A percentile compares a stretch with the other conserved stretches of the same genome.
Evolutionary conservation across 2,329 filamentous ascomycete genomes (phyloP).

Genomic region (Byssochlamys sp.): DNA sequence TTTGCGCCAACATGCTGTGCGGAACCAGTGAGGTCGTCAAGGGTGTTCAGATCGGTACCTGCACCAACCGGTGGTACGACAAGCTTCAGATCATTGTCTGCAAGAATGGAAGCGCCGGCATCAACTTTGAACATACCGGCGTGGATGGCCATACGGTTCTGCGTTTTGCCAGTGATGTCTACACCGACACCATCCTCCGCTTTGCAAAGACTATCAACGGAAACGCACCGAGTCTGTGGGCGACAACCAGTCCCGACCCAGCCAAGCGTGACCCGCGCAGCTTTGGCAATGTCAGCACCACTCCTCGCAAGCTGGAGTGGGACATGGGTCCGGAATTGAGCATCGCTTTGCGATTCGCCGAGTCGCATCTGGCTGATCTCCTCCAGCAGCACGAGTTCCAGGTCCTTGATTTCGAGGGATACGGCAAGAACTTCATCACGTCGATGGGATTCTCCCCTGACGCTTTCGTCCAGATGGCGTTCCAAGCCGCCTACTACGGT

Average conservation of each 20-base stretch:
- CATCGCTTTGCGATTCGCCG: constrained; percentile 86
- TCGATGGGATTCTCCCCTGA: constrained; percentile 94
- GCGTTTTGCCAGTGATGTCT: constrained; percentile 89
- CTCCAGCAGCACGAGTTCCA: constrained; percentile 96
- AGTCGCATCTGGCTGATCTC: constrained; percentile 84
- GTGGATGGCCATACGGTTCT: constrained; percentile 96
- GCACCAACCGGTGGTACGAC: constrained; percentile 97
- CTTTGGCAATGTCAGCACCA: constrained; percentile 87
- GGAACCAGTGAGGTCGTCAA: constrained; percentile 84
- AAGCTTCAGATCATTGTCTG: constrained; percentile 98
- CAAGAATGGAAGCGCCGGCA: constrained; percentile 94
- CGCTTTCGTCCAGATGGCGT: constrained; percentile 97
- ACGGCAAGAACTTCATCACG: constrained; percentile 96
- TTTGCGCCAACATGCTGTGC: constrained; percentile 98
- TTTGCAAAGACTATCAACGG: constrained; percentile 95
- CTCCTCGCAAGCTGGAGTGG: constrained; percentile 93
- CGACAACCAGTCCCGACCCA: constrained; percentile 80
- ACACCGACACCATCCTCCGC: constrained; percentile 92
- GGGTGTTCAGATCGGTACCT: constrained; percentile 92
- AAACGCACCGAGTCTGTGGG: constrained; percentile 82
- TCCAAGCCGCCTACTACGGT: constrained; percentile 95
- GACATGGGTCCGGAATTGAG: constrained; percentile 87
- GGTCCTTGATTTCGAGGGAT: constrained; percentile 76
- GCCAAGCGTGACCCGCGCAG: constrained; percentile 82
- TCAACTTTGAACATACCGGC: constrained; percentile 98